Evolutionary conservation across 1,284 basidiomycete genomes (phyloP), one percentile per base, ranked within the genome.

Genomic region (Tranzscheliella williamsii): DNA sequence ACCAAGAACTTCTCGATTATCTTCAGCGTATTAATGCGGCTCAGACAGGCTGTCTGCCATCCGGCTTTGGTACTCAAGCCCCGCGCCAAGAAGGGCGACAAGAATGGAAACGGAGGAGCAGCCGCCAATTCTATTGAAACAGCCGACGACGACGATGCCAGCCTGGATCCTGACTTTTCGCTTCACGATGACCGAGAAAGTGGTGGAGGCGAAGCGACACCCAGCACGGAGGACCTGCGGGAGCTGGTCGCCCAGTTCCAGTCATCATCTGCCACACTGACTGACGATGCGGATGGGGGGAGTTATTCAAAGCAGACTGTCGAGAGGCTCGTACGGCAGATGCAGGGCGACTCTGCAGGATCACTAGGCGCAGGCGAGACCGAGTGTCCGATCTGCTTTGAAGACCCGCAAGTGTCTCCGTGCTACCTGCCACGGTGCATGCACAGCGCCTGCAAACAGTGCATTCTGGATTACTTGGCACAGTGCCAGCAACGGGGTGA

Each of bases 381-480:
- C 7, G 76, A 78, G 24, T 80, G 79, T 43, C 69, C 72, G 26
- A 58, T 79, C 16, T 80, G 79, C 38, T 66, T 78, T 29, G 78
- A 79, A 45, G 67, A 70, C 12, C 41, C 48, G 17, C 61, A 52
- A 38, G 26, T 43, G 16, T 50, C 58, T 23, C 66, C 53, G 6
- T 74, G 70, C 49, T 78, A 70, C 40, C 32, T 80, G 18, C 78
- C 79, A 4, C 50, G 52, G 7, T 80, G 79, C 60, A 71, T 70
- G 38, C 79, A 80, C 52, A 62, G 57, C 9, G 78, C 70, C 2
- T 94, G 91, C 78, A 90, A 89, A 72, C 86, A 87, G 53, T 94
- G 91, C 69, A 85, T 91, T 15, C 76, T 88, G 7, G 83, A 84
- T 11, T 86, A 86, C 67, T 79, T 91, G 21, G 81, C 84, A 22